phyloP scores from a whole-genome alignment of 140 eudicot species.

The Eryngium alpinum region DNA sequence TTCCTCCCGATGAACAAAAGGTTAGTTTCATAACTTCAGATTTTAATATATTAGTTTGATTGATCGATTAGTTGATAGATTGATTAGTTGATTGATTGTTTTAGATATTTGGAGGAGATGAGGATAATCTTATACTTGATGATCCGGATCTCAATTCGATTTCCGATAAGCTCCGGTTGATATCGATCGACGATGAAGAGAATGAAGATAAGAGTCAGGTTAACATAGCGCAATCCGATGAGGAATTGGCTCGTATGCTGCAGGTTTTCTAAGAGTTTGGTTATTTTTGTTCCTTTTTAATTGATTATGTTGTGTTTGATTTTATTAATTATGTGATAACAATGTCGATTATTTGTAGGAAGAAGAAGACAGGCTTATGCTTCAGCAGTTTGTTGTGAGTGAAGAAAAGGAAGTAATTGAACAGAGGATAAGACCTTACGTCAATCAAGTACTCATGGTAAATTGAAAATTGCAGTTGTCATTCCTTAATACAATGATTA shows the following conservation, averaged over 20 bases:
- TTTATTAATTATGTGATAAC: background rate
- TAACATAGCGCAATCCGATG: slow-evolving; percentile 45
- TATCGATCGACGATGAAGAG: slow-evolving; percentile 38
- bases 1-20: slow-evolving; percentile 88
- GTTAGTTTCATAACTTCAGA: slow-evolving; percentile 13
- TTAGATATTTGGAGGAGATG: slow-evolving; percentile 54
- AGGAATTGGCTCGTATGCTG: slow-evolving; percentile 74
- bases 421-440: slow-evolving; percentile 51
- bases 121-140: slow-evolving; percentile 39
- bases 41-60: background rate
- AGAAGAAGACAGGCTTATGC: slow-evolving; percentile 89
- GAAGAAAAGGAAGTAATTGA: slow-evolving; percentile 52
- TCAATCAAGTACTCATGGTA: slow-evolving; percentile 73
- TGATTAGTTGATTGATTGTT: background rate
- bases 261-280: slow-evolving; percentile 41
- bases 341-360: slow-evolving; percentile 32
- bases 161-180: slow-evolving; percentile 55
- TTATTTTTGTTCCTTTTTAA: background rate
- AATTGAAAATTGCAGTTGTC: background rate
- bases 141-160: slow-evolving; percentile 62
- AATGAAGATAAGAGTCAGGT: slow-evolving; percentile 16
- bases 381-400: slow-evolving; percentile 55
- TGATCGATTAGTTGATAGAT: background rate
- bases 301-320: slow-evolving; percentile 3
- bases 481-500: background rate